phyloP scores from a whole-genome alignment of 768 basidiomycete genomes.

The Neoboletus subvelutipes region DNA sequence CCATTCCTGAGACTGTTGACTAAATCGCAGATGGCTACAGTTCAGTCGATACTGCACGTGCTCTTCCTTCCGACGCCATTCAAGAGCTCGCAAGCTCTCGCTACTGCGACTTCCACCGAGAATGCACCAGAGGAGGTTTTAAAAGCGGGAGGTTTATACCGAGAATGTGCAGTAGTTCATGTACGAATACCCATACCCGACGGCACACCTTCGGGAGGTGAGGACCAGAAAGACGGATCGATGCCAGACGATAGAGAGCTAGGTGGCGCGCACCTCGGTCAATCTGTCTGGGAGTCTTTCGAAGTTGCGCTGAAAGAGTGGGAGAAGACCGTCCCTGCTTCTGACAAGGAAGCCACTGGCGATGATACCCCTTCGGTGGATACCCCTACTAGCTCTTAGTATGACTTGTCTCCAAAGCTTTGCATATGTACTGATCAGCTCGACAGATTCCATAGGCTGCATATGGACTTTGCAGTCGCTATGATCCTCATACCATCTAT shows the following conservation, averaged over 20 bases:
- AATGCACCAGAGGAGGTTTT: slow-evolving; percentile 57
- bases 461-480: background rate
- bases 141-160: slow-evolving; percentile 75
- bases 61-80: slow-evolving; percentile 82
- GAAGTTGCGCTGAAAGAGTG: slow-evolving; percentile 66
- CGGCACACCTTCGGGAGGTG: slow-evolving; percentile 20
- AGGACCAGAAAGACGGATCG: slow-evolving; percentile 34
- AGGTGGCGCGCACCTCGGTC: slow-evolving; percentile 66
- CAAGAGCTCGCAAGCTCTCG: slow-evolving; percentile 44
- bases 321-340: slow-evolving; percentile 43
- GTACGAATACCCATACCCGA: slow-evolving; percentile 38
- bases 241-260: slow-evolving; percentile 65
- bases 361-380: slow-evolving; percentile 29
- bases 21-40: slow-evolving; percentile 60
- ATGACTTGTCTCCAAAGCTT: background rate
- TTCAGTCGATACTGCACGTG: slow-evolving; percentile 80
- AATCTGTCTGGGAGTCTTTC: slow-evolving; percentile 75
- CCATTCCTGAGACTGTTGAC: slow-evolving; percentile 68
- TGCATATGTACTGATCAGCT: background rate
- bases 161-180: slow-evolving; percentile 68
- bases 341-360: slow-evolving; percentile 19
- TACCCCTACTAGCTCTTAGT: slow-evolving; percentile 20
- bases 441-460: background rate
- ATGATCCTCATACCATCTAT: background rate
- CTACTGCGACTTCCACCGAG: slow-evolving; percentile 6